Conservation (phyloP, 1,139 yeast species). For the Nakaseomyces delphensis region DNA sequence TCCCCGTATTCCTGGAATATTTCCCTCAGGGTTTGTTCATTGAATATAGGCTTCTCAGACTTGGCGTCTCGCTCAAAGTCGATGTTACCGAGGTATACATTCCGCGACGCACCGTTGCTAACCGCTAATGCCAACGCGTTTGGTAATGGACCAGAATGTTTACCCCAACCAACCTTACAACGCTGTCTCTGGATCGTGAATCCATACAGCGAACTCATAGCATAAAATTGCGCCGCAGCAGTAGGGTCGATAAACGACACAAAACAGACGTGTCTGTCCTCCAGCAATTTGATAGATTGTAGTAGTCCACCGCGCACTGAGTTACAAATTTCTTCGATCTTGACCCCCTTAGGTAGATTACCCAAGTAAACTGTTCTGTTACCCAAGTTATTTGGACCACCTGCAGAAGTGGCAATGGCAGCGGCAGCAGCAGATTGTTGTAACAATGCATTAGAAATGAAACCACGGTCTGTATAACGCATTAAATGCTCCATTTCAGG, state of each 20-base stretch:
- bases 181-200: slow-evolving; percentile 70
- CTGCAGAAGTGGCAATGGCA: slow-evolving; percentile 68
- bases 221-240: slow-evolving; percentile 90
- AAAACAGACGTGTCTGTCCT: slow-evolving; percentile 87
- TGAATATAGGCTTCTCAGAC: slow-evolving; percentile 22
- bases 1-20: slow-evolving; percentile 83
- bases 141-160: slow-evolving; percentile 84
- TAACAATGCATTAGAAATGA: slow-evolving; percentile 36
- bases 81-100: slow-evolving; percentile 74
- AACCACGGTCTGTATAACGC: slow-evolving; percentile 57
- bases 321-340: slow-evolving; percentile 87
- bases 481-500: slow-evolving; percentile 74
- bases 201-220: slow-evolving; percentile 77
- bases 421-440: slow-evolving; percentile 76
- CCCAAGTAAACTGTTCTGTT: slow-evolving; percentile 90
- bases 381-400: slow-evolving; percentile 74
- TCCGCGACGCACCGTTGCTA: slow-evolving; percentile 90
- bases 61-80: slow-evolving; percentile 33
- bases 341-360: slow-evolving; percentile 74
- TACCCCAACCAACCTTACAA: slow-evolving; percentile 93
- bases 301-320: slow-evolving; percentile 87
- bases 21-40: slow-evolving; percentile 51
- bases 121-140: slow-evolving; percentile 74
- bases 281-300: slow-evolving; percentile 62
- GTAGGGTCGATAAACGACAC: slow-evolving; percentile 85